These are phyloP conservation scores for Akanthomyces uredinophilus DNA, from an alignment of 2,329 filamentous ascomycete species.

Conservation along the genomic window DNA sequence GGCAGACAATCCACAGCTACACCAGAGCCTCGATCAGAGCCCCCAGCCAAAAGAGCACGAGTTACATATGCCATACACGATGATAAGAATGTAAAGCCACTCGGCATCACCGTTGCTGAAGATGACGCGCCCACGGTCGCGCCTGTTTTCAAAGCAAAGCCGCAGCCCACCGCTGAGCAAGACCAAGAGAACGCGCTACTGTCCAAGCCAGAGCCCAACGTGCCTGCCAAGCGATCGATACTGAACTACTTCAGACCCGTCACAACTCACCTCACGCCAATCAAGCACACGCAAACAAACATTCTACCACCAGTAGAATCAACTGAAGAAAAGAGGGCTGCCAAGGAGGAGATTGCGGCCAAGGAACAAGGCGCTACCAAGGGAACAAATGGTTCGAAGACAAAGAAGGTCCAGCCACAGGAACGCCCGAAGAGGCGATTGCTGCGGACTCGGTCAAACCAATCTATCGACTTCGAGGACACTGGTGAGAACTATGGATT, in stretches of 20 bases:
- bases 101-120: not conserved
- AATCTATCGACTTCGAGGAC: slow-evolving; percentile 3
- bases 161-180: not conserved
- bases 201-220: not conserved
- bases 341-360: too few relatives aligned
- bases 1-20: slow-evolving; percentile 29
- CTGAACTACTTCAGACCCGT: slow-evolving; percentile 36
- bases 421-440: slow-evolving; percentile 21
- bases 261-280: not conserved
- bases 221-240: slow-evolving; percentile 30
- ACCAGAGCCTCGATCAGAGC: slow-evolving; percentile 23
- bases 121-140: not conserved
- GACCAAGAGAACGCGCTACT: not conserved
- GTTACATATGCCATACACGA: not conserved
- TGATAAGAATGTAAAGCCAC: slow-evolving; percentile 6
- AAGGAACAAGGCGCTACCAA: too few relatives aligned
- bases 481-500: not conserved
- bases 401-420: not conserved
- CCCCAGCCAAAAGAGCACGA: slow-evolving; percentile 24
- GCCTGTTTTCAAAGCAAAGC: not conserved
- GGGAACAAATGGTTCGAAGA: too few relatives aligned
- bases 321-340: not conserved
- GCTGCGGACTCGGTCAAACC: slow-evolving; percentile 24
- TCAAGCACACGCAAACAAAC: not conserved
- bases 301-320: not conserved